Evolutionary conservation across 257 asterid genomes (phyloP).

Genomic region (Pogostemon cablin): DNA sequence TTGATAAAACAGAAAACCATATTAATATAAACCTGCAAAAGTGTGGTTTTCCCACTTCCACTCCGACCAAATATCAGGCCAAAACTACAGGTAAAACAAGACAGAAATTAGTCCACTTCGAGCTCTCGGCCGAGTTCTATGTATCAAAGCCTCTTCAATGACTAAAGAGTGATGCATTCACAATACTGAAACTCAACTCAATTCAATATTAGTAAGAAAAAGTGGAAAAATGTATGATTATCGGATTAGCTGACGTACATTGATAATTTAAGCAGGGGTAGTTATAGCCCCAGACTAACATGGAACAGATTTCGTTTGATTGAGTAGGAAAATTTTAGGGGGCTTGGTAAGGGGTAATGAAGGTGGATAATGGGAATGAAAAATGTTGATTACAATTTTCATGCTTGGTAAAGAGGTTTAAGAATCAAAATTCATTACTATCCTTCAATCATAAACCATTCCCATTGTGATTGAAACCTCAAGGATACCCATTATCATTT

Average conservation of each 20-base stretch:
- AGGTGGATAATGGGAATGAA: no score
- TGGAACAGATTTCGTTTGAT: slow-evolving; percentile 10
- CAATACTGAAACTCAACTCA: slow-evolving; percentile 18
- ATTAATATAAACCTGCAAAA: slow-evolving; percentile 70
- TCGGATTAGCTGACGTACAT: slow-evolving; percentile 11
- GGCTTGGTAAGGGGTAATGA: no score
- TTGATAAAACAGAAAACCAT: slow-evolving; percentile 4
- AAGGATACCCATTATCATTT: no score
- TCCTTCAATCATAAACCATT: no score
- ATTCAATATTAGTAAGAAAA: slow-evolving; percentile 17
- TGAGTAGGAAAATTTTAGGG: background rate
- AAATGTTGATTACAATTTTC: no score
- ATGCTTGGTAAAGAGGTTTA: no score
- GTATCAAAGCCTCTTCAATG: slow-evolving; percentile 19
- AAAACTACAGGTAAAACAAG: slow-evolving; percentile 47
- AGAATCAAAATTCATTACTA: no score
- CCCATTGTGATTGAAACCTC: no score
- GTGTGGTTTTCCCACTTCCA: slow-evolving; percentile 97
- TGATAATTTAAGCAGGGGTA: slow-evolving; percentile 8
- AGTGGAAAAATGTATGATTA: background rate
- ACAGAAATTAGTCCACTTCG: slow-evolving; percentile 24
- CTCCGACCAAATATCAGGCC: slow-evolving; percentile 94
- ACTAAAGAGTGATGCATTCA: slow-evolving; percentile 28
- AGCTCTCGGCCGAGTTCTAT: slow-evolving; percentile 19
- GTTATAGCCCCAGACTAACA: background rate